Percentiles rank a stretch among this genome's conserved stretches.
Evolutionary conservation across 2,329 filamentous ascomycete species (phyloP).

Genomic region (Seiridium unicorne): DNA sequence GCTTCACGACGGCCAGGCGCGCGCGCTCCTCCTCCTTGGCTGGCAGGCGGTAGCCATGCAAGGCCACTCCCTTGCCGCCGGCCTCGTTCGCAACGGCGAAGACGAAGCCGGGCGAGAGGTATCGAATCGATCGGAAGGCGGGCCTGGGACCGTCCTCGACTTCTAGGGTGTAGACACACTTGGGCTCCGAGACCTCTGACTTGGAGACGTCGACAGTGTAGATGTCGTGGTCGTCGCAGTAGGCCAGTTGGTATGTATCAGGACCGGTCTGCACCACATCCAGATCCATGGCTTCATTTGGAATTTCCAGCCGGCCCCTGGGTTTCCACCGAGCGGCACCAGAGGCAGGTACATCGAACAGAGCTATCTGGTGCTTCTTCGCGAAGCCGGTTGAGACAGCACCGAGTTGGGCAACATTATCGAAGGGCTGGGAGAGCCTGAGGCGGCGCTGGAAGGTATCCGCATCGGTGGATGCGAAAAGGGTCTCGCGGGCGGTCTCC

Average conservation of each 20-base stretch:
- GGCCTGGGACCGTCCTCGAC: slow-evolving; percentile 45
- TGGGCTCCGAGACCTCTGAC: slow-evolving; percentile 42
- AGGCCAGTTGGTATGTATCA: slow-evolving; percentile 69
- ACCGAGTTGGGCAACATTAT: slow-evolving; percentile 59
- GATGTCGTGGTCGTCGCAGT: slow-evolving; percentile 75
- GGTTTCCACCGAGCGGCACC: slow-evolving; percentile 48
- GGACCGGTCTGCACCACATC: slow-evolving; percentile 65
- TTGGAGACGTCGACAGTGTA: slow-evolving; percentile 57
- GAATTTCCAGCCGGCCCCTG: slow-evolving; percentile 48
- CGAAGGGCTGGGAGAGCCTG: slow-evolving; percentile 50
- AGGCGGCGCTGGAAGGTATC: slow-evolving; percentile 59
- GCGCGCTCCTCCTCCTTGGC: slow-evolving; percentile 37
- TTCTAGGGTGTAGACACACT: slow-evolving; percentile 56
- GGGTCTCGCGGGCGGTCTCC: slow-evolving; percentile 49
- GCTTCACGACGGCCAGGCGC: slow-evolving; percentile 49
- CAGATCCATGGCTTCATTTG: slow-evolving; percentile 64
- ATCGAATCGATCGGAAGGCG: slow-evolving; percentile 57
- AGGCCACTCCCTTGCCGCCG: slow-evolving; percentile 53
- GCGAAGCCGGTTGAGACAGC: slow-evolving; percentile 78
- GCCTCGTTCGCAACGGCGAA: slow-evolving; percentile 59
- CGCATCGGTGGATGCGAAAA: slow-evolving; percentile 53
- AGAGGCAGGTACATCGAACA: slow-evolving; percentile 68
- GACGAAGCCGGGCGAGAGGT: slow-evolving; percentile 56
- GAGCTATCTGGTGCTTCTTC: slow-evolving; percentile 71
- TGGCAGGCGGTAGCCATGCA: slow-evolving; percentile 57